Evolutionary conservation across 345 rosid species (phyloP), one percentile per base, ranked within the genome.

Genomic region (Corymbia maculata): DNA sequence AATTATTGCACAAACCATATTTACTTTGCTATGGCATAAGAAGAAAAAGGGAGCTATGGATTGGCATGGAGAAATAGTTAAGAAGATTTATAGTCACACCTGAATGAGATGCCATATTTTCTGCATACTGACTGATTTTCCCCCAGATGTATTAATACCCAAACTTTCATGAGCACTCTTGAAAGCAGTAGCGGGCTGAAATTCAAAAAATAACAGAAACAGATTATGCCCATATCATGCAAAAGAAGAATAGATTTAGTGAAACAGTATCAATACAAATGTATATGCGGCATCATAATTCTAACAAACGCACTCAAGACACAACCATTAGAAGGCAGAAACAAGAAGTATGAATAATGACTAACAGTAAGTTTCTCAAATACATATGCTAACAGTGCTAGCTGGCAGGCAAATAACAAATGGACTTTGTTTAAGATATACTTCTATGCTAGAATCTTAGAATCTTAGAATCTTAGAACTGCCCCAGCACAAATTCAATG

Each of bases 81-180:
- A 52, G 21, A 66, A 17, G 22, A 36, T 64, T 68, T 82, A 45
- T 68, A 88, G 85, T 17, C 57, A 57, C 90, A 95, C 99, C 99
- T 95, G 95, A 91, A 97, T 92, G 92, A 98, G 98, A 92, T 96
- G 97, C 99, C 99, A 98, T 90, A 98, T 96, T 92, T 98, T 98
- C 93, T 95, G 99, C 94, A 97, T 91, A 91, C 89, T 95, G 90
- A 97, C 98, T 89, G 99, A 98, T 91, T 97, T 98, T 79, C 98
- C 97, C 89, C 95, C 94, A 89, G 99, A 94, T 85, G 93, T 89
- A 90, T 92, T 98, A 89, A 90, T 88, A 87, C 96, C 94, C 92
- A 98, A 91, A 90, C 94, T 91, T 89, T 95, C 98, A 94, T 94
- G 95, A 85, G 97, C 98, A 88, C 88, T 92, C 93, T 92, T 97